A percentile compares a stretch with the other conserved stretches of the same genome.
These are phyloP conservation scores for Candida maesae DNA, from an alignment of 805 yeast genomes.

Conservation along the genomic window DNA sequence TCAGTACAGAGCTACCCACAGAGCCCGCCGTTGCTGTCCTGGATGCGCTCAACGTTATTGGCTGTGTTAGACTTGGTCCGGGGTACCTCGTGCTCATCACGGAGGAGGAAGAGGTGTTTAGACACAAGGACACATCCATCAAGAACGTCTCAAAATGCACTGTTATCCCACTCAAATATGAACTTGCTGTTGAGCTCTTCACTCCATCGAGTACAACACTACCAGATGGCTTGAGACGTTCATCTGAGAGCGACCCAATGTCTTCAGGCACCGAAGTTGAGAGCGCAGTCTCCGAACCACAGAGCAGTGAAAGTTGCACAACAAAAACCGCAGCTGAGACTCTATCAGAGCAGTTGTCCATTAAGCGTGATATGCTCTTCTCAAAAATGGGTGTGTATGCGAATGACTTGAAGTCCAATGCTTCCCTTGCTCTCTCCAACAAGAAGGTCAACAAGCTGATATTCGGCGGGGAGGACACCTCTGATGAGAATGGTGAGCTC, in stretches of 20 bases:
- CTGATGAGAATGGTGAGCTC: background rate
- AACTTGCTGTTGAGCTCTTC: slow-evolving; percentile 18
- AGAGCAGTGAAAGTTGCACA: too few relatives aligned
- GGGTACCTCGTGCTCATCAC: slow-evolving; percentile 22
- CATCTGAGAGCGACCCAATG: background rate
- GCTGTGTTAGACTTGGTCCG: slow-evolving; percentile 24
- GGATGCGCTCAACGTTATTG: slow-evolving; percentile 18
- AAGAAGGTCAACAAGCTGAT: slow-evolving; percentile 8
- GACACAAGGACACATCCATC: slow-evolving; percentile 13
- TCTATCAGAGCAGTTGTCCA: slow-evolving; percentile 10
- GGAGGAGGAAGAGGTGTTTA: slow-evolving; percentile 16
- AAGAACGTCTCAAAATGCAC: slow-evolving; percentile 19
- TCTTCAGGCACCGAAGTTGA: too few relatives aligned
- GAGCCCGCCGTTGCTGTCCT: slow-evolving; percentile 5
- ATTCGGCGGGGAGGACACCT: slow-evolving; percentile 7
- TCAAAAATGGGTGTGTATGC: slow-evolving; percentile 27
- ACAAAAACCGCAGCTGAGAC: background rate
- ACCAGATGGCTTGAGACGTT: too few relatives aligned
- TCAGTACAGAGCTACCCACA: background rate
- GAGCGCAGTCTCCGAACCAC: too few relatives aligned
- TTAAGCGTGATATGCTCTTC: slow-evolving; percentile 21
- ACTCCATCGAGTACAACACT: too few relatives aligned
- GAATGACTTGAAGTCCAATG: slow-evolving; percentile 25
- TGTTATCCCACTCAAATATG: slow-evolving; percentile 24
- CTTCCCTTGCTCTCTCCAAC: slow-evolving; percentile 22